phyloP scores from a whole-genome alignment of 176 grass and related monocot species.

The Carex pumila region DNA sequence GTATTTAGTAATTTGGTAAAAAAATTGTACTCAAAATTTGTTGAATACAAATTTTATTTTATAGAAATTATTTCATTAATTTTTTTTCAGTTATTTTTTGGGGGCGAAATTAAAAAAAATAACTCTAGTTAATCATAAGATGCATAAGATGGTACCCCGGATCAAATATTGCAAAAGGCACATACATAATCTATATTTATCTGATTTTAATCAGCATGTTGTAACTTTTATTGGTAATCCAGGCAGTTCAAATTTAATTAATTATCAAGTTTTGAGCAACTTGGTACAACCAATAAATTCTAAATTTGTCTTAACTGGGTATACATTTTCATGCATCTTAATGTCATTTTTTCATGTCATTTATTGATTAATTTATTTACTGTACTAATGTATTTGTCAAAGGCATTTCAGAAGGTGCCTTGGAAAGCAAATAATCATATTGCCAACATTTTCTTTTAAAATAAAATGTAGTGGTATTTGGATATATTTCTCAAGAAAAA shows the following conservation, averaged over 20 bases:
- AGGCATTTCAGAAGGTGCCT: neutral
- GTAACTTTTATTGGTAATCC: no score
- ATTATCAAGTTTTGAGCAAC: neutral
- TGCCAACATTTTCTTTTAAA: neutral
- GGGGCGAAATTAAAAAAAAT: no score
- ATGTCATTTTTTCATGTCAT: no score
- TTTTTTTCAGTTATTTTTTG: neutral
- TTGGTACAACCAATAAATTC: neutral
- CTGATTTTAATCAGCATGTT: no score
- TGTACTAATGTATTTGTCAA: neutral
- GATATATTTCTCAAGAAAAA: neutral
- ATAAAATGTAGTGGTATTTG: neutral
- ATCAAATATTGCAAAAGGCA: neutral
- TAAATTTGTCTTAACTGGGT: neutral
- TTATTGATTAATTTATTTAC: no score
- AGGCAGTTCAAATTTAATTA: neutral
- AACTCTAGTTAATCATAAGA: neutral
- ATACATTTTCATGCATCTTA: no score
- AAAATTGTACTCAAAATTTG: no score
- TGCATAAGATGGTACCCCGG: neutral
- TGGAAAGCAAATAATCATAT: neutral
- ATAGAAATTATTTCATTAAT: neutral
- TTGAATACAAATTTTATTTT: no score
- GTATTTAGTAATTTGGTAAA: no score
- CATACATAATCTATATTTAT: neutral